A percentile compares a stretch with the other conserved stretches of the same genome.
phyloP scores from a whole-genome alignment of 106 monocot species.

The Dioscorea alata region DNA sequence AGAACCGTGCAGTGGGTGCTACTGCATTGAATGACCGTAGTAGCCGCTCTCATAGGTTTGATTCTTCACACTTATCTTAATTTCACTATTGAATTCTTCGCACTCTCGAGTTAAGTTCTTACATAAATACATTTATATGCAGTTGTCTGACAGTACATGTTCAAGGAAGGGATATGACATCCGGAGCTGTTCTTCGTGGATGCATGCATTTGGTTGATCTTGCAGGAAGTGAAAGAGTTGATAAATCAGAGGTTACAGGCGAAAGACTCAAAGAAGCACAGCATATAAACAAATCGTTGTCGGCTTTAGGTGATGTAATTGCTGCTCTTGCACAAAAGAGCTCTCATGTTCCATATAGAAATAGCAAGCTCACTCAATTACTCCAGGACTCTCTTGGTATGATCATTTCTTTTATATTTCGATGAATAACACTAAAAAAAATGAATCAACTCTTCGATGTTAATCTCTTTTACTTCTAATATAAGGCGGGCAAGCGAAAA shows the following conservation, averaged over 20 bases:
- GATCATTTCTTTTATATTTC: not conserved
- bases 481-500: constrained; percentile 96
- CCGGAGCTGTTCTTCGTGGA: constrained; percentile 55
- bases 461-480: not conserved
- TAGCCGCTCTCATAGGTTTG: constrained; percentile 96
- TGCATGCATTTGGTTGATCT: constrained; percentile 96
- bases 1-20: constrained; percentile 71
- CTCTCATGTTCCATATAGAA: constrained; percentile 89
- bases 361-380: constrained; percentile 94
- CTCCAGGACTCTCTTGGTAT: constrained; percentile 98
- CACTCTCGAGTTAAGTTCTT: not conserved
- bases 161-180: constrained; percentile 75
- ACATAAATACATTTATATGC: constrained; percentile 1
- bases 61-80: not conserved
- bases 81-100: not conserved
- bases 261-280: constrained; percentile 89
- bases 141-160: constrained; percentile 96
- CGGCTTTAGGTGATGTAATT: constrained; percentile 96
- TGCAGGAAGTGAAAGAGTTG: constrained; percentile 93
- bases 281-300: constrained; percentile 95
- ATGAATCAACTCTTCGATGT: not conserved
- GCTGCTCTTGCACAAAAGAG: constrained; percentile 83
- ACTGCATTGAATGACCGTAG: constrained; percentile 96
- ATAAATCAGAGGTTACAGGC: constrained; percentile 92
- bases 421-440: not conserved